phyloP scores from a whole-genome alignment of 768 basidiomycete genomes.

The Pleurotus pulmonarius region DNA sequence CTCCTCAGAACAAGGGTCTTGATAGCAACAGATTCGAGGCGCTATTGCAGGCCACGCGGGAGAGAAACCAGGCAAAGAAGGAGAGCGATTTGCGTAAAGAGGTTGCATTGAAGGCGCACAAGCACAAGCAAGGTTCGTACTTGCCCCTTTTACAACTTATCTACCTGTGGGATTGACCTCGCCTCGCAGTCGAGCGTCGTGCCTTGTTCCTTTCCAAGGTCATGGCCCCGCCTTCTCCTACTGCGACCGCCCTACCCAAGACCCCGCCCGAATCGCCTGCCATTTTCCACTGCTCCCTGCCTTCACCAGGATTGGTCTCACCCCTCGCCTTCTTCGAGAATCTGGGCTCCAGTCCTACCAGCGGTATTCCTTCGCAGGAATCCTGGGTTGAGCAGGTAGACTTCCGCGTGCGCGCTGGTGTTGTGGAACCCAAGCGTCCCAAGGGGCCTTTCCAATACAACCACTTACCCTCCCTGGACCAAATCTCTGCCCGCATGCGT shows the following conservation, averaged over 20 bases:
- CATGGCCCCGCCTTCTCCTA: conserved; percentile 60
- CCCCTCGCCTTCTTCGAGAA: conserved; percentile 59
- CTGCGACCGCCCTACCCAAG: conserved; percentile 53
- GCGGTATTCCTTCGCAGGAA: conserved; percentile 21
- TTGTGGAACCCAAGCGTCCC: conserved; percentile 15
- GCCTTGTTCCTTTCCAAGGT: conserved; percentile 74
- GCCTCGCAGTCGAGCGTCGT: conserved; percentile 58
- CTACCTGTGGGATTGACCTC: neutral
- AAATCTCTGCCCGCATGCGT: conserved; percentile 65
- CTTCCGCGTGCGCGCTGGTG: conserved; percentile 39
- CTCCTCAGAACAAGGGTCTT: conserved; percentile 46
- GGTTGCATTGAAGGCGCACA: conserved; percentile 68
- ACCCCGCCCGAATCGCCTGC: conserved; percentile 70
- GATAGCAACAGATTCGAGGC: conserved; percentile 60
- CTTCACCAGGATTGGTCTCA: conserved; percentile 63
- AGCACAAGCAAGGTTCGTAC: conserved; percentile 66
- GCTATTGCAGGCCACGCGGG: conserved; percentile 57
- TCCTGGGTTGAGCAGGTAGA: conserved; percentile 70
- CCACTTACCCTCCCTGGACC: conserved; percentile 65
- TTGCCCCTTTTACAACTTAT: neutral
- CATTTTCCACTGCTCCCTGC: conserved; percentile 65
- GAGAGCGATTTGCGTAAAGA: conserved; percentile 66
- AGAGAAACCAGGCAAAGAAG: conserved; percentile 49
- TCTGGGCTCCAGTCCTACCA: conserved; percentile 30
- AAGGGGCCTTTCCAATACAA: conserved; percentile 14